These are phyloP conservation scores for Boletus reticulatus DNA, from an alignment of 768 basidiomycete genomes.

Conservation along the genomic window DNA sequence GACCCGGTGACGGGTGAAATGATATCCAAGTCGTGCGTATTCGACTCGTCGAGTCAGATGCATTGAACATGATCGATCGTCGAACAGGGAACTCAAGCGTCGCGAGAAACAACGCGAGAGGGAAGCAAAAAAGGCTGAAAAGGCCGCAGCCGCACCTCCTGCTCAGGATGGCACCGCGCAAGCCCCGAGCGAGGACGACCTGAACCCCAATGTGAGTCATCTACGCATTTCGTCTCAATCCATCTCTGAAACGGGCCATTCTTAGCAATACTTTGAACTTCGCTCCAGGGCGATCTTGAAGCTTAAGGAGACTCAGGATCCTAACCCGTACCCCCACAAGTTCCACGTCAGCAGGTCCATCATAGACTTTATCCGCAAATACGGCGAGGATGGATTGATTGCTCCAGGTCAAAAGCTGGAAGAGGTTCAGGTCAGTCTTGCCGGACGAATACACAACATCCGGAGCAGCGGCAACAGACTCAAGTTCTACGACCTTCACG, in stretches of 20 bases:
- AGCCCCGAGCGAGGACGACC: constrained; percentile 67
- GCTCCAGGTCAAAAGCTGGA: constrained; percentile 64
- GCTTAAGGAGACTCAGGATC: constrained; percentile 78
- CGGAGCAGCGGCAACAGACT: constrained; percentile 81
- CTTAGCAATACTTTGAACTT: constrained; percentile 94
- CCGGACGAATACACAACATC: constrained; percentile 91
- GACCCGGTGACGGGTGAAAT: constrained; percentile 93
- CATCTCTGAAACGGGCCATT: background rate
- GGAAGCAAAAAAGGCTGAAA: constrained; percentile 75
- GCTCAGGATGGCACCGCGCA: constrained; percentile 40
- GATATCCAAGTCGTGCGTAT: constrained; percentile 90
- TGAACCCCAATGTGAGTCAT: constrained; percentile 82
- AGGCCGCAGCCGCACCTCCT: constrained; percentile 51
- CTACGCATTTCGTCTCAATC: background rate
- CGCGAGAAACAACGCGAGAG: constrained; percentile 79
- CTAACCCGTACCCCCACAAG: constrained; percentile 99
- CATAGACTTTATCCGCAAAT: constrained; percentile 67
- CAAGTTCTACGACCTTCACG: constrained; percentile 90
- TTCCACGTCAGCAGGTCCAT: constrained; percentile 86
- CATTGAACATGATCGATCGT: constrained; percentile 26
- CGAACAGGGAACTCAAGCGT: constrained; percentile 85
- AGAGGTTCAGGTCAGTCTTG: constrained; percentile 58
- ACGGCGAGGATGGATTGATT: constrained; percentile 72
- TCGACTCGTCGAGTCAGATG: constrained; percentile 1
- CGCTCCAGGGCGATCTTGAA: constrained; percentile 86